Percentiles rank a stretch among this genome's conserved stretches.
These are phyloP conservation scores for Parvularia atlantis DNA, from an alignment of 78 protist genomes.

Conservation along the genomic window DNA sequence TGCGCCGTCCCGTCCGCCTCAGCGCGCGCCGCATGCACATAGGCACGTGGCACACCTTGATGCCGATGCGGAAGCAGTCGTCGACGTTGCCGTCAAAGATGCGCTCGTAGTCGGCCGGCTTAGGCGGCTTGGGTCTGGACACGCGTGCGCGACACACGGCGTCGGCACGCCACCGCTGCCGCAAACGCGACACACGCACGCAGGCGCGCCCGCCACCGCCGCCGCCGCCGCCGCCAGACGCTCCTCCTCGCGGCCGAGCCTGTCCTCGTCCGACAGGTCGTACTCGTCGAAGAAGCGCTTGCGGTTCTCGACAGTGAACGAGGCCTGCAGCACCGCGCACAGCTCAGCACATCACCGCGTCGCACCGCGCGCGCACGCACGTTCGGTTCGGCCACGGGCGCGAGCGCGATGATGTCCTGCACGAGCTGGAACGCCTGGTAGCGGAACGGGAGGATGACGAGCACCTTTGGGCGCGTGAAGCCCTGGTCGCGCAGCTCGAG, in stretches of 20 bases:
- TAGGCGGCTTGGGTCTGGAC: no score
- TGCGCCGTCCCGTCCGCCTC: no score
- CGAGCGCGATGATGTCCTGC: background rate
- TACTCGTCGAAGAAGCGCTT: slow-evolving; percentile 9
- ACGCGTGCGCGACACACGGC: background rate
- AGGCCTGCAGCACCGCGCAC: background rate
- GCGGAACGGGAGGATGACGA: slow-evolving; percentile 11
- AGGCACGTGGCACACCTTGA: no score
- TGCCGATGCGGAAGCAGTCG: slow-evolving; percentile 54
- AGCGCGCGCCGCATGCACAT: no score
- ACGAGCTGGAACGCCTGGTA: background rate
- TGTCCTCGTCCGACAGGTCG: no score
- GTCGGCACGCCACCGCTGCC: background rate
- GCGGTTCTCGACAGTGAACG: slow-evolving; percentile 5
- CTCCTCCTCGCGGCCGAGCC: slow-evolving; percentile 13
- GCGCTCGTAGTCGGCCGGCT: slow-evolving; percentile 25
- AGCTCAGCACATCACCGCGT: background rate
- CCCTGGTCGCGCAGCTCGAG: slow-evolving; percentile 24
- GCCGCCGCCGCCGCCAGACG: no score
- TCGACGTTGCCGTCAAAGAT: slow-evolving; percentile 55
- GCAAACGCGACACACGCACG: background rate
- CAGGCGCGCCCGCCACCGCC: background rate
- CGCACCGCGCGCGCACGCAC: background rate
- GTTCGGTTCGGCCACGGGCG: background rate
- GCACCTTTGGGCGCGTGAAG: slow-evolving; percentile 27